Percentiles rank a stretch among this genome's conserved stretches.
Evolutionary conservation across 306 rosid genomes (phyloP).

Genomic region (Rosa lucieae): DNA sequence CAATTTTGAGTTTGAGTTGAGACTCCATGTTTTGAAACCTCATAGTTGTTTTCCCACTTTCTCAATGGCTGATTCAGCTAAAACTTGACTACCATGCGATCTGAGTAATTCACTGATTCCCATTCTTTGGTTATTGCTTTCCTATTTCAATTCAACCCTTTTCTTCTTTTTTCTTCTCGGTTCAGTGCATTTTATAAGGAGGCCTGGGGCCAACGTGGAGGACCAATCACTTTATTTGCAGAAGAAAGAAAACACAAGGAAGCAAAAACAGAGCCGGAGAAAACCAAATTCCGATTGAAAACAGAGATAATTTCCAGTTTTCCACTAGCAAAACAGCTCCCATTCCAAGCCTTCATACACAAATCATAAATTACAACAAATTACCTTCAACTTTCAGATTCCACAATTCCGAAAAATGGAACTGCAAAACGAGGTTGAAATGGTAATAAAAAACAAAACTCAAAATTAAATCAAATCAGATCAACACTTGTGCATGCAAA

Average conservation of each 20-base stretch:
- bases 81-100: background rate
- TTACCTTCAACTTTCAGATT: constrained; percentile 3
- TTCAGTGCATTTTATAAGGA: background rate
- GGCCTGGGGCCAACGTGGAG: background rate
- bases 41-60: background rate
- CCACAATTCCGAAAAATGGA: background rate
- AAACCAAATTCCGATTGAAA: background rate
- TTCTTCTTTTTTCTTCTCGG: background rate
- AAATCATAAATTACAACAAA: constrained; percentile 11
- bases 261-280: background rate
- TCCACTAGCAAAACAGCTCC: constrained; percentile 4
- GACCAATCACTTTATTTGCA: background rate
- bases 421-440: background rate
- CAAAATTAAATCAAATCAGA: background rate
- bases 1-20: background rate
- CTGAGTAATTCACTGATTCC: background rate
- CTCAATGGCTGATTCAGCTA: background rate
- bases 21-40: background rate
- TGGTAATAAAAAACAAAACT: background rate
- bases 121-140: background rate
- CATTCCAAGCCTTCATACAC: background rate
- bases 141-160: background rate
- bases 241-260: background rate
- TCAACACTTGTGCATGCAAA: background rate
- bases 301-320: background rate